These are phyloP conservation scores for Trichosporon ovoides DNA, from an alignment of 1,284 basidiomycete species.

Conservation along the genomic window DNA sequence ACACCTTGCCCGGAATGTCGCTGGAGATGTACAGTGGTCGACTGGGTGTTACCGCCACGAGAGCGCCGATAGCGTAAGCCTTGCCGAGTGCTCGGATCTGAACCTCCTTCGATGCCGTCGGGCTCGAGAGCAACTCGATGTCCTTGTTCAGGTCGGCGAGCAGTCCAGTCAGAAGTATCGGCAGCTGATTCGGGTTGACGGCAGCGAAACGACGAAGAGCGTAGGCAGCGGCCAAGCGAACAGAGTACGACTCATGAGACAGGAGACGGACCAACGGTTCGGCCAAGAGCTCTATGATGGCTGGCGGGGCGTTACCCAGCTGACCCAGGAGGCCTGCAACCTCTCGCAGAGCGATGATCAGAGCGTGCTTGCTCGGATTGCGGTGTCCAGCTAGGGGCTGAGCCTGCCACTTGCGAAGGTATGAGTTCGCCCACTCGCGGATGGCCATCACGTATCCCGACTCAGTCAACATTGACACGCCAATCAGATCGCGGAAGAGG, in stretches of 20 bases:
- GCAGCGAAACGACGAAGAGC: conserved; percentile 83
- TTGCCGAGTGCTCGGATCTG: conserved; percentile 72
- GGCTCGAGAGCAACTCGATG: conserved; percentile 54
- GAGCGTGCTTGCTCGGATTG: conserved; percentile 64
- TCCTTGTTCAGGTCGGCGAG: conserved; percentile 71
- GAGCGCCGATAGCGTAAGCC: conserved; percentile 78
- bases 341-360: conserved; percentile 75
- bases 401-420: conserved; percentile 79
- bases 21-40: conserved; percentile 92
- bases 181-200: conserved; percentile 76
- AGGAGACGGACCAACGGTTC: conserved; percentile 82
- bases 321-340: conserved; percentile 81
- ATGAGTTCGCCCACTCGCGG: conserved; percentile 71
- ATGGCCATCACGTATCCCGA: conserved; percentile 89
- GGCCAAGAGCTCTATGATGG: conserved; percentile 79
- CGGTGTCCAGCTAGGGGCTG: conserved; percentile 80
- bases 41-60: conserved; percentile 78
- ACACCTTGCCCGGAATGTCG: conserved; percentile 82
- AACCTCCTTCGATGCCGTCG: conserved; percentile 68
- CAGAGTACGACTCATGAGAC: conserved; percentile 78
- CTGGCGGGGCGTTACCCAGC: conserved; percentile 83
- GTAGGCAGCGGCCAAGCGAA: conserved; percentile 80
- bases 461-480: conserved; percentile 80
- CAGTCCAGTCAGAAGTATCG: conserved; percentile 73
- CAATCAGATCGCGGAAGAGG: conserved; percentile 77